Evolutionary conservation across 768 basidiomycete species (phyloP).

Genomic region (Mrakia hoshinonis): DNA sequence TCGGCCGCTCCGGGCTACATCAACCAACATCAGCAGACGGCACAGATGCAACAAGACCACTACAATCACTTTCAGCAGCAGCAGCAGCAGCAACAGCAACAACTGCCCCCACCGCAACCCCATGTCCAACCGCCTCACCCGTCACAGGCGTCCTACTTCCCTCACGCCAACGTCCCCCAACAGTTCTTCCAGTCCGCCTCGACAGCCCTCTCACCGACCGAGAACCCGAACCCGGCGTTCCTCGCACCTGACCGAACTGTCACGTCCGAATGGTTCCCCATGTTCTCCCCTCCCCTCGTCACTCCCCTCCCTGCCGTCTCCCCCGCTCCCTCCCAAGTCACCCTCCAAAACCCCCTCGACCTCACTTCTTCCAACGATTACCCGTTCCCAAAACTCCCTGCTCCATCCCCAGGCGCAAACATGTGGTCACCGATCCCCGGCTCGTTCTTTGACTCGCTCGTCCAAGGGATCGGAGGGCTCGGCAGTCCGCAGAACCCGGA

Average conservation of each 20-base stretch:
- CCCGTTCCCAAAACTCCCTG: background rate
- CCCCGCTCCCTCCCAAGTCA: background rate
- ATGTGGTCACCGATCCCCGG: background rate
- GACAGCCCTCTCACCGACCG: background rate
- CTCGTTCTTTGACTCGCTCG: slow-evolving; percentile 4
- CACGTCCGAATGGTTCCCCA: background rate
- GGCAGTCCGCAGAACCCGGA: background rate
- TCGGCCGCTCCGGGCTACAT: background rate
- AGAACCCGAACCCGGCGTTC: slow-evolving; percentile 6
- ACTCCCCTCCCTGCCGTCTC: background rate
- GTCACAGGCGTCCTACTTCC: background rate
- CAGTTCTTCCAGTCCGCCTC: background rate
- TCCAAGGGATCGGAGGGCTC: background rate
- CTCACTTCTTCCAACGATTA: background rate
- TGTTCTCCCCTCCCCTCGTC: slow-evolving; percentile 9
- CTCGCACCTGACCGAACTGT: slow-evolving; percentile 3
- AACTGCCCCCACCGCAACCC: background rate
- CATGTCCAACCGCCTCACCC: background rate
- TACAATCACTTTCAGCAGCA: background rate
- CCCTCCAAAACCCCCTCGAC: too few species aligned
- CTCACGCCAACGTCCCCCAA: background rate
- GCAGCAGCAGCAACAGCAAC: background rate
- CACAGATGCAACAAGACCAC: background rate
- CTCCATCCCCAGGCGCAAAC: background rate
- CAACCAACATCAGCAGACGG: background rate